Evolutionary conservation across 1,284 basidiomycete species (phyloP).

Genomic region (Leucocoprinus gongylophorus): DNA sequence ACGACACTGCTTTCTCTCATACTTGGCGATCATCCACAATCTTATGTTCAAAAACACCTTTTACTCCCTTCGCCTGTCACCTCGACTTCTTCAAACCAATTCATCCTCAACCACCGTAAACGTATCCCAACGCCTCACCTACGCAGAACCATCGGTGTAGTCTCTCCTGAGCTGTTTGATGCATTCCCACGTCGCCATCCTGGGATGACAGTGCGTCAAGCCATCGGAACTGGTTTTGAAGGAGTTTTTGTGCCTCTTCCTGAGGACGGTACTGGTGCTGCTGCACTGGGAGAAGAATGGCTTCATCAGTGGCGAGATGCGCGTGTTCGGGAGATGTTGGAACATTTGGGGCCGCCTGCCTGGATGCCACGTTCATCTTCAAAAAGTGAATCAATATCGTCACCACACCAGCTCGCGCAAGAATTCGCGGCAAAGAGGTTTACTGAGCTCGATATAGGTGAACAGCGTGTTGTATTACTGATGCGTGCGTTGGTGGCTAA

Average conservation of each 20-base stretch:
- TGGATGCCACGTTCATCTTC: conserved; percentile 29
- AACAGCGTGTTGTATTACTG: conserved; percentile 75
- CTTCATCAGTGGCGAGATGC: conserved; percentile 36
- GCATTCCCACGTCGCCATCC: conserved; percentile 76
- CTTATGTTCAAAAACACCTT: conserved; percentile 67
- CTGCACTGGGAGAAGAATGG: conserved; percentile 20
- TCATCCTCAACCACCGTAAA: conserved; percentile 42
- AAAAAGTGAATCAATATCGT: not conserved
- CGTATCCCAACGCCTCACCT: conserved; percentile 61
- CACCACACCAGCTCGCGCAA: conserved; percentile 13
- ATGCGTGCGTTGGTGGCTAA: conserved; percentile 76
- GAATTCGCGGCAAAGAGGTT: conserved; percentile 47
- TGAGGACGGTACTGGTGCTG: conserved; percentile 9
- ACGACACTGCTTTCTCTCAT: conserved; percentile 91
- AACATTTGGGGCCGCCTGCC: conserved; percentile 52
- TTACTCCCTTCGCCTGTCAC: conserved; percentile 22
- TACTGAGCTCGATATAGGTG: conserved; percentile 55
- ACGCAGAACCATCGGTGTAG: conserved; percentile 75
- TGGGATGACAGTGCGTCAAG: conserved; percentile 68
- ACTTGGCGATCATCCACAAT: conserved; percentile 93
- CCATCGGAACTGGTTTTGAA: conserved; percentile 80
- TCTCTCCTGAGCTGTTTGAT: conserved; percentile 86
- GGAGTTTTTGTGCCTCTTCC: conserved; percentile 59
- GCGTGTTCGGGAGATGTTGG: conserved; percentile 50
- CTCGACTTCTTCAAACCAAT: conserved; percentile 37